A percentile compares a stretch with the other conserved stretches of the same genome.
Evolutionary conservation across 495 filamentous ascomycete species (phyloP).

Genomic region (Monascus purpureus): DNA sequence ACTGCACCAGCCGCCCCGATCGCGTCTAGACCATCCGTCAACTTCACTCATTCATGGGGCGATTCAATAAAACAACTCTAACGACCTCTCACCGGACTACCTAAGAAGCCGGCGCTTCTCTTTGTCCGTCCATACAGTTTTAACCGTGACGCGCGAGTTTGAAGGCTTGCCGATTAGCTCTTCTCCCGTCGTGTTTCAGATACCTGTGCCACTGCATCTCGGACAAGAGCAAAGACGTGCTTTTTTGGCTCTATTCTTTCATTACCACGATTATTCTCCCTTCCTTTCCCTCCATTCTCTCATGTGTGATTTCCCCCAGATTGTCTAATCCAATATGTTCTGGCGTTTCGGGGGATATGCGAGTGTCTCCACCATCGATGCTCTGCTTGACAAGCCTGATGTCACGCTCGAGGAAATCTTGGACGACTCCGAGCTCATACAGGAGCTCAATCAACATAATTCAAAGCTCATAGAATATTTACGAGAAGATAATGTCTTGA

Average conservation of each 20-base stretch:
- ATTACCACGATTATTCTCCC: no score
- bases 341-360: slow-evolving; percentile 98
- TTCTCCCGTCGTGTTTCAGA: no score
- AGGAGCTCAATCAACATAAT: slow-evolving; percentile 97
- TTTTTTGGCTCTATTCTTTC: no score
- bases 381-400: slow-evolving; percentile 87
- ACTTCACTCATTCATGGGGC: neutral
- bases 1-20: no score
- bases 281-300: slow-evolving; percentile 1
- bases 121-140: neutral
- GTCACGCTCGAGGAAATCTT: slow-evolving; percentile 91
- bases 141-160: neutral
- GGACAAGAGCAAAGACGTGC: no score
- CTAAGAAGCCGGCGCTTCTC: neutral
- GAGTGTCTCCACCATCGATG: slow-evolving; percentile 90
- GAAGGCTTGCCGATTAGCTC: no score
- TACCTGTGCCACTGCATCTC: no score
- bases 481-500: slow-evolving; percentile 73
- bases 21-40: slow-evolving; percentile 1
- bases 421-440: slow-evolving; percentile 88
- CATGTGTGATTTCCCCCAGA: slow-evolving; percentile 25
- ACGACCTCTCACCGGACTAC: neutral
- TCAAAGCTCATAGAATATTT: slow-evolving; percentile 94
- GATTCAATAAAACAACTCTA: neutral
- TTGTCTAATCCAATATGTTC: slow-evolving; percentile 66